phyloP scores from a whole-genome alignment of 2,329 filamentous ascomycete species.

The Knufia fluminis region DNA sequence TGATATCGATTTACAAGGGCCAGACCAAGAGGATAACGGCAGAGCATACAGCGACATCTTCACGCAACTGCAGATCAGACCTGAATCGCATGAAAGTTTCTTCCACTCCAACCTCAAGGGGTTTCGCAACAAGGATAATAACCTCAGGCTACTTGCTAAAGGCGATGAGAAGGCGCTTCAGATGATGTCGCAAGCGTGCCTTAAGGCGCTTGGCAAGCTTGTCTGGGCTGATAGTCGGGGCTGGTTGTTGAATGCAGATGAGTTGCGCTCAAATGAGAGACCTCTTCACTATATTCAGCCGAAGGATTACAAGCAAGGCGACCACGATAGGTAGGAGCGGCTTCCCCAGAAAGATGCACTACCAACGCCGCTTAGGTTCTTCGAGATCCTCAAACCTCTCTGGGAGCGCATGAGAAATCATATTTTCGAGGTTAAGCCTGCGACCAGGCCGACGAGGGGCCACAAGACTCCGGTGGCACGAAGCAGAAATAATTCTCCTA shows the following conservation, averaged over 20 bases:
- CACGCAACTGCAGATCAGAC: slow-evolving; percentile 15
- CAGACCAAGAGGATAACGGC: neutral
- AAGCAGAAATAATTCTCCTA: neutral
- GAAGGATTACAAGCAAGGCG: slow-evolving; percentile 2
- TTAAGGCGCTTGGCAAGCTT: slow-evolving; percentile 14
- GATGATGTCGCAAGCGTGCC: slow-evolving; percentile 8
- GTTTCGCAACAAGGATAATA: slow-evolving; percentile 13
- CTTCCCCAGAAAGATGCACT: neutral
- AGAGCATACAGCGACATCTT: slow-evolving; percentile 11
- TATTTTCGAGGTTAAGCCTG: slow-evolving; percentile 11
- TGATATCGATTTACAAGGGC: neutral
- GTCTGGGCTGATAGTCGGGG: slow-evolving; percentile 13
- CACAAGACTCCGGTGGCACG: neutral
- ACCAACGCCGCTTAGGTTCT: slow-evolving; percentile 11
- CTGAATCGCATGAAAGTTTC: slow-evolving; percentile 13
- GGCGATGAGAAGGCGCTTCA: neutral
- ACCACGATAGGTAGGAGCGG: slow-evolving; percentile 10
- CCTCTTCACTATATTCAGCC: slow-evolving; percentile 11
- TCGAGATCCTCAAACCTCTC: slow-evolving; percentile 11
- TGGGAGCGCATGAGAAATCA: slow-evolving; percentile 18
- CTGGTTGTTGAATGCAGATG: slow-evolving; percentile 12
- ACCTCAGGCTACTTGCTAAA: slow-evolving; percentile 9
- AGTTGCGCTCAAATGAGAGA: slow-evolving; percentile 14
- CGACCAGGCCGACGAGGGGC: neutral
- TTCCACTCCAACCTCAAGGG: slow-evolving; percentile 12